Conservation (phyloP, 1,284 basidiomycete genomes). For the Leccinum angustisporum region DNA sequence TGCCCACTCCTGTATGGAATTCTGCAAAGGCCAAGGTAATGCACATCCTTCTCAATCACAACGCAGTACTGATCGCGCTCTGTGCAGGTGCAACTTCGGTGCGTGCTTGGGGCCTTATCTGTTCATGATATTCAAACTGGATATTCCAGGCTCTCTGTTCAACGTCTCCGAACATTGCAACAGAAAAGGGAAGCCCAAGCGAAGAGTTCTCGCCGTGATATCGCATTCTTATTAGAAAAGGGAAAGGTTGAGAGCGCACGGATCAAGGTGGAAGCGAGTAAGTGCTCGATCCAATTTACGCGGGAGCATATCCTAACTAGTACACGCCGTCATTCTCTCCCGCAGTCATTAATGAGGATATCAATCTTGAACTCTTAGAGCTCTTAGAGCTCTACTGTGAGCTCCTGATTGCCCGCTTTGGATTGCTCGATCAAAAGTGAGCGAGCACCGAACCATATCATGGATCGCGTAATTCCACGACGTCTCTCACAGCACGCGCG, state of each 20-base stretch:
- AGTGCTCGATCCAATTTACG: constrained; percentile 29
- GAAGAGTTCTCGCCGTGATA: constrained; percentile 78
- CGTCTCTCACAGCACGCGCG: constrained; percentile 53
- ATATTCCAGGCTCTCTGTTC: constrained; percentile 76
- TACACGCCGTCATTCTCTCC: not conserved
- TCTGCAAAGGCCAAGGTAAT: constrained; percentile 69
- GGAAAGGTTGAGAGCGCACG: constrained; percentile 81
- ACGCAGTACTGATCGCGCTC: constrained; percentile 10
- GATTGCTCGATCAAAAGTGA: constrained; percentile 83
- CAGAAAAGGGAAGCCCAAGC: constrained; percentile 94
- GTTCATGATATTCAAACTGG: constrained; percentile 2
- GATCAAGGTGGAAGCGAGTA: constrained; percentile 80
- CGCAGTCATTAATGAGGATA: constrained; percentile 82
- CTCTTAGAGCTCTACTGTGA: constrained; percentile 94
- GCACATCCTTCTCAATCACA: not conserved
- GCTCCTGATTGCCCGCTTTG: constrained; percentile 89
- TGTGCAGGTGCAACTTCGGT: constrained; percentile 67
- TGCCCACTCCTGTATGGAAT: constrained; percentile 60
- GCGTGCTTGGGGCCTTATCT: constrained; percentile 16
- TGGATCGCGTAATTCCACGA: constrained; percentile 3
- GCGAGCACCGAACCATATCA: constrained; percentile 26
- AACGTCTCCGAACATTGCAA: constrained; percentile 86
- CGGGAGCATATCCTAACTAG: constrained; percentile 7
- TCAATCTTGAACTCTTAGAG: constrained; percentile 85
- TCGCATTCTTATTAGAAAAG: constrained; percentile 75